Conservation (phyloP, 192 early-diverging fungal genomes). For the Entomortierella parvispora region DNA sequence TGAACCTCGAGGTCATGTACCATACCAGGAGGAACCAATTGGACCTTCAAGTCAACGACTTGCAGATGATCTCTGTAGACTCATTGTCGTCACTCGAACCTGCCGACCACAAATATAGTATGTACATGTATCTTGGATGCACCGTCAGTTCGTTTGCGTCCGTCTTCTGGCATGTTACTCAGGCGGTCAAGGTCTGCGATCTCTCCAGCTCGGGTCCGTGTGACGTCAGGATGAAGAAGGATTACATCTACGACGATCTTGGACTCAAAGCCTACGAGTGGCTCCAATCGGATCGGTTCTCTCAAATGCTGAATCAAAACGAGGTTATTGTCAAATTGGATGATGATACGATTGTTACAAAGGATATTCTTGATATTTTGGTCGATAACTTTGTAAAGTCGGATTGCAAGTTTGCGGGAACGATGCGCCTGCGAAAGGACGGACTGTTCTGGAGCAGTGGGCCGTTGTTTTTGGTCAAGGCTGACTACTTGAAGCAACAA, state of each 20-base stretch:
- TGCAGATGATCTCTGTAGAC: neutral
- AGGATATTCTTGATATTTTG: neutral
- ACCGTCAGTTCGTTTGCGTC: neutral
- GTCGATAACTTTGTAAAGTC: neutral
- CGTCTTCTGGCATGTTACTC: neutral
- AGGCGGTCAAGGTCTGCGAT: constrained; percentile 6
- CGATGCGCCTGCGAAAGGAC: neutral
- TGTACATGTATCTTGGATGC: constrained; percentile 3
- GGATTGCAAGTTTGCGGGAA: neutral
- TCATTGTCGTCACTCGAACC: neutral
- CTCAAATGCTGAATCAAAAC: neutral
- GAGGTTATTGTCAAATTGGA: neutral
- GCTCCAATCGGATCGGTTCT: neutral
- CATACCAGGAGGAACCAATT: neutral
- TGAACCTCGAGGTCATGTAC: neutral
- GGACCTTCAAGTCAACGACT: neutral
- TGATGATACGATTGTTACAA: neutral
- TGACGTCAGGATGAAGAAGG: neutral
- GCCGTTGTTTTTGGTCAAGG: neutral
- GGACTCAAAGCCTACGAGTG: neutral
- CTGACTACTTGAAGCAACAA: neutral
- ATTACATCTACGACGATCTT: neutral
- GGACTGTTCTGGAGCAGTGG: neutral
- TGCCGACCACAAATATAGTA: neutral
- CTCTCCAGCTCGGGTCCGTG: constrained; percentile 2